Evolutionary conservation across 495 filamentous ascomycete genomes (phyloP).

Genomic region (Penicillium angulare): DNA sequence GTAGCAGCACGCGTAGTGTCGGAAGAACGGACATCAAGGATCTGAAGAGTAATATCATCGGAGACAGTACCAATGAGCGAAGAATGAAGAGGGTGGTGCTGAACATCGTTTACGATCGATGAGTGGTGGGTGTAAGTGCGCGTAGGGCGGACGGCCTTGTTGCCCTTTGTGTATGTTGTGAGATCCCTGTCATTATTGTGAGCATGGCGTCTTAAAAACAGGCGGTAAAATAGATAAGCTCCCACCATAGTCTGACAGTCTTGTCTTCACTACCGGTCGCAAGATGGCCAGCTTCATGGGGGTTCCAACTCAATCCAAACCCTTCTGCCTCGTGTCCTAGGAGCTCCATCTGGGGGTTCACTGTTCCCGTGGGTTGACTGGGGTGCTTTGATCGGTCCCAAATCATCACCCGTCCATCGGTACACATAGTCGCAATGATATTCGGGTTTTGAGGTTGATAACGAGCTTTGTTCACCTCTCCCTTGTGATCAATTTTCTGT

Average conservation of each 20-base stretch:
- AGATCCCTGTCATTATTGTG: conserved; percentile 60
- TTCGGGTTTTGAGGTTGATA: conserved; percentile 98
- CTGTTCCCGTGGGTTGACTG: conserved; percentile 64
- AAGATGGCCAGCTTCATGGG: conserved; percentile 75
- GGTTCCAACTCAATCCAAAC: conserved; percentile 94
- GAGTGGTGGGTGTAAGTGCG: conserved; percentile 83
- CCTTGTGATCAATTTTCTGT: conserved; percentile 94
- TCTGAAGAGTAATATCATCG: conserved; percentile 89
- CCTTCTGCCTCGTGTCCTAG: conserved; percentile 86
- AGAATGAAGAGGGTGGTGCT: conserved; percentile 81
- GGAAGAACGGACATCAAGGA: conserved; percentile 75
- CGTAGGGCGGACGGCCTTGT: conserved; percentile 65
- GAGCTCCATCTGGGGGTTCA: conserved; percentile 80
- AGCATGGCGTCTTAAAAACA: neutral
- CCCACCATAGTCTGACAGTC: conserved; percentile 87
- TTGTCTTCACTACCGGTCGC: conserved; percentile 87
- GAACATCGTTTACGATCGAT: conserved; percentile 93
- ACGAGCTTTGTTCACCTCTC: conserved; percentile 97
- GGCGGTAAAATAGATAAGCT: conserved; percentile 4
- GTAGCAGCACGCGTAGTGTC: conserved; percentile 63
- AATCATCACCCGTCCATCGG: conserved; percentile 82
- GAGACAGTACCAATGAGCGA: conserved; percentile 89
- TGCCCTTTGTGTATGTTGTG: conserved; percentile 64
- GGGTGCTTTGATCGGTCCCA: conserved; percentile 96
- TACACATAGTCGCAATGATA: conserved; percentile 90